phyloP scores from a whole-genome alignment of 805 yeast genomes.

The Wickerhamiella kurtzmanii region DNA sequence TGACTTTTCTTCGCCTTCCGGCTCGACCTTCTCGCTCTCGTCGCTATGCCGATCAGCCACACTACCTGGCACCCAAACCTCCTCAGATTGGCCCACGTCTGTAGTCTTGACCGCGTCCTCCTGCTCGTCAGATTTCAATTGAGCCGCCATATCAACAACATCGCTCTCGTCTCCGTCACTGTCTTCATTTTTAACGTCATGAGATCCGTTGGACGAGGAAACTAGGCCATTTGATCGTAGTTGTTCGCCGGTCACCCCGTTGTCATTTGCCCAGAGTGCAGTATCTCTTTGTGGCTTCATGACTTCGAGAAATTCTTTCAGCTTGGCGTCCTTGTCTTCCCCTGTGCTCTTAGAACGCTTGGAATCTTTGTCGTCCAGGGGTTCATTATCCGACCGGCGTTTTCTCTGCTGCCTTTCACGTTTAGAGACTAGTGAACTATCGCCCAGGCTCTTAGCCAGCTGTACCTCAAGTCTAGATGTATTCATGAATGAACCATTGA shows the following conservation, averaged over 20 bases:
- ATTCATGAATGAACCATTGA: slow-evolving; percentile 66
- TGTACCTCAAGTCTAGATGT: slow-evolving; percentile 69
- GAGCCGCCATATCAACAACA: slow-evolving; percentile 24
- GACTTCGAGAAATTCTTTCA: slow-evolving; percentile 69
- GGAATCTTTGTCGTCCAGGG: slow-evolving; percentile 21
- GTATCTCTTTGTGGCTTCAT: slow-evolving; percentile 53
- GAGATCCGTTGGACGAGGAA: slow-evolving; percentile 9
- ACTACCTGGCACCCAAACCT: not conserved
- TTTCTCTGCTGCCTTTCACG: slow-evolving; percentile 32
- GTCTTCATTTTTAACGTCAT: not conserved
- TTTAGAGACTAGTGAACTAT: slow-evolving; percentile 42
- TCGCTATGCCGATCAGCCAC: slow-evolving; percentile 20
- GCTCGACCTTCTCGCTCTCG: slow-evolving; percentile 28
- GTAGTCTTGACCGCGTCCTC: too few relatives aligned
- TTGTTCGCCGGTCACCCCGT: slow-evolving; percentile 21
- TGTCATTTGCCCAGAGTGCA: slow-evolving; percentile 25
- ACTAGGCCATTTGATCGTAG: not conserved
- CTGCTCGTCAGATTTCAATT: slow-evolving; percentile 14
- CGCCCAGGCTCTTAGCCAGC: slow-evolving; percentile 74
- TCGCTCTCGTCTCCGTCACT: slow-evolving; percentile 12
- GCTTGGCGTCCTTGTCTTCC: slow-evolving; percentile 28
- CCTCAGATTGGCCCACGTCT: slow-evolving; percentile 1
- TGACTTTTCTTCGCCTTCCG: slow-evolving; percentile 34
- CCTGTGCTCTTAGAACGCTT: slow-evolving; percentile 1
- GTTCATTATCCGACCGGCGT: slow-evolving; percentile 25